Evolutionary conservation across 2,329 filamentous ascomycete species (phyloP), one percentile per base, ranked within the genome.

Genomic region (Epichloe elymi): DNA sequence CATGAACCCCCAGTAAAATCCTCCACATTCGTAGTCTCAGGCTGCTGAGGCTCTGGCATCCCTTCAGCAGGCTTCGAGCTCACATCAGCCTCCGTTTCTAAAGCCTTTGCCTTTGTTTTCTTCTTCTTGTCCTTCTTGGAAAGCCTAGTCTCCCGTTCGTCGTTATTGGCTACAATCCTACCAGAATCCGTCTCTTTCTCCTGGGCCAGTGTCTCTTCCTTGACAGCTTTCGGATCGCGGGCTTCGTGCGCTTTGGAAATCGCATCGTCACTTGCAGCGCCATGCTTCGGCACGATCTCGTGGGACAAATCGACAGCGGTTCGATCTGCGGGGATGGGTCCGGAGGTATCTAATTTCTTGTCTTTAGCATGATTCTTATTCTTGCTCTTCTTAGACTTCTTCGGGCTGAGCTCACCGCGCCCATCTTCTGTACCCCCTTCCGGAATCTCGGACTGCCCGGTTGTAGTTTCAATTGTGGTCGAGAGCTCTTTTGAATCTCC

Each of bases 321-420:
- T 40, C 35, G 52, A 42, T 47, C 26, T 46, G 53, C 54, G 52
- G 51, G 52, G 23, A 52, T 55, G 49, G 52, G 57, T 52, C 65
- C 54, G 53, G 59, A 54, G 56, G 63, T 59, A 58, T 65, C 60
- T 55, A 57, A 54, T 52, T 55, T 54, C 56, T 60, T 54, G 55
- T 62, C 56, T 58, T 65, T 64, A 62, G 61, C 56, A 55, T 61
- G 61, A 50, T 66, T 65, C 53, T 67, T 62, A 51, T 61, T 62
- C 53, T 67, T 64, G 52, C 64, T 60, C 53, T 63, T 64, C 53
- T 64, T 59, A 49, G 61, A 59, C 51, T 54, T 55, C 52, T 60
- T 61, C 41, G 56, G 56, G 58, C 56, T 60, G 48, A 59, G 60
- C 56, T 59, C 59, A 62, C 57, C 60, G 57, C 55, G 57, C 51